Evolutionary conservation across 2,329 filamentous ascomycete genomes (phyloP), one percentile per base, ranked within the genome.

Genomic region (Epicoccum sorghinum): DNA sequence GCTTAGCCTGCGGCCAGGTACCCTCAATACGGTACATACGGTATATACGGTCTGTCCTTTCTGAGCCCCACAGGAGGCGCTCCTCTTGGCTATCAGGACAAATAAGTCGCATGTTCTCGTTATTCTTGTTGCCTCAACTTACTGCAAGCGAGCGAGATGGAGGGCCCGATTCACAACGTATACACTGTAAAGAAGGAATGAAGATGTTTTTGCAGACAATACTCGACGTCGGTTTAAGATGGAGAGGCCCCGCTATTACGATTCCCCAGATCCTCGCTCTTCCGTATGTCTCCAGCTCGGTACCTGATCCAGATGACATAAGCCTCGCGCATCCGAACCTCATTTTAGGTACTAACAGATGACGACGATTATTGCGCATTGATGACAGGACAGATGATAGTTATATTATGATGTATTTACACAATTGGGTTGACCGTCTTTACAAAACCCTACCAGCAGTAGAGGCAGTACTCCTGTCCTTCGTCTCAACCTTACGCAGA

Each of bases 401-500:
- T n/a, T 7, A 41, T 41, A 46, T 54, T 54, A 54, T 45, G 60
- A 58, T 55, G 29, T 62, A 66, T 63, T 41, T 46, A 66, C 61
- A 63, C 14, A 39, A n/a, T 48, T 41, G 50, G 47, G 33, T 39
- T 27, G 7, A 13, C n/a, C n/a, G 27, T 46, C 41, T 48, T 43
- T 67, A 67, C 66, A 74, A 66, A 49, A 97, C 93, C 57, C 86
- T 85, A n/a, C 93, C 93, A 22, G 91, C 89, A 53, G 87, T 81
- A 47, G 86, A 75, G 46, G 90, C 83, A 42, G 66, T 76, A 75
- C 93, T 97, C 74, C 87, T 88, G 75, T 99, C 95, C 75, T 91
- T 93, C 1, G 95, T 98, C 73, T 88, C 80, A 23, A 92, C 91
- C 82, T 98, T 98, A 80, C 83, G 92, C 70, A 99, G 79, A 3